These are phyloP conservation scores for Phytophthora nicotianae DNA, from an alignment of 352 stramenopile genomes.

Conservation along the genomic window DNA sequence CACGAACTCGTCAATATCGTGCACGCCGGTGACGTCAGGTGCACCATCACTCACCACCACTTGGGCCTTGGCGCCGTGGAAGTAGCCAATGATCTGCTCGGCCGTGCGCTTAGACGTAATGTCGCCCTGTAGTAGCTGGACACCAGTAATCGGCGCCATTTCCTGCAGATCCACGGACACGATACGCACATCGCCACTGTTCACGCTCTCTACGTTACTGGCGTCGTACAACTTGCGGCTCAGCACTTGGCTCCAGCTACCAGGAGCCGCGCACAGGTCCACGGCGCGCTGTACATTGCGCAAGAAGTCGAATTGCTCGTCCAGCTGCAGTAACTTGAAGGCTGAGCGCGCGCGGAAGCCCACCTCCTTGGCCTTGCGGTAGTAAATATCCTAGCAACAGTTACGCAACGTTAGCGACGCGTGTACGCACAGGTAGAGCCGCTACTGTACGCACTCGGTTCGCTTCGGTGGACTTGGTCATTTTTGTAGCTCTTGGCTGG, in stretches of 20 bases:
- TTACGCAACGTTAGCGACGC: slow-evolving; percentile 2
- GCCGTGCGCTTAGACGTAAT: slow-evolving; percentile 98
- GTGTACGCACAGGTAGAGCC: background rate
- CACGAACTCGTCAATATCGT: slow-evolving; percentile 99
- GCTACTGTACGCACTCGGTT: slow-evolving; percentile 50
- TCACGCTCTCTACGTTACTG: slow-evolving; percentile 30
- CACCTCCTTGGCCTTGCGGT: slow-evolving; percentile 94
- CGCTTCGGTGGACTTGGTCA: slow-evolving; percentile 67
- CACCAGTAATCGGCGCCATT: slow-evolving; percentile 97
- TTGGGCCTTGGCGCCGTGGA: slow-evolving; percentile 94
- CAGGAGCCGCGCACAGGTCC: slow-evolving; percentile 98
- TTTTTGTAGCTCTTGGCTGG: slow-evolving; percentile 25
- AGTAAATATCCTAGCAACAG: slow-evolving; percentile 81
- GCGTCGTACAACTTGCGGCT: slow-evolving; percentile 85
- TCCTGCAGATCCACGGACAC: slow-evolving; percentile 99
- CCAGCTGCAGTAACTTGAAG: slow-evolving; percentile 99
- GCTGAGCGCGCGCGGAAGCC: slow-evolving; percentile 97
- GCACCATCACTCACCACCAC: slow-evolving; percentile 99
- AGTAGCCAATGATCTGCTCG: slow-evolving; percentile 95
- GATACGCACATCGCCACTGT: slow-evolving; percentile 73
- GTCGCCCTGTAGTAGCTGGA: slow-evolving; percentile 95
- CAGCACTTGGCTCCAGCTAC: slow-evolving; percentile 98
- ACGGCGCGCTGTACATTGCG: slow-evolving; percentile 92
- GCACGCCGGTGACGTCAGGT: slow-evolving; percentile 99
- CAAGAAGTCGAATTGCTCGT: slow-evolving; percentile 98